Percentiles rank a stretch among this genome's conserved stretches.
These are phyloP conservation scores for Leccinum arenicola DNA, from an alignment of 768 basidiomycete genomes.

Conservation along the genomic window DNA sequence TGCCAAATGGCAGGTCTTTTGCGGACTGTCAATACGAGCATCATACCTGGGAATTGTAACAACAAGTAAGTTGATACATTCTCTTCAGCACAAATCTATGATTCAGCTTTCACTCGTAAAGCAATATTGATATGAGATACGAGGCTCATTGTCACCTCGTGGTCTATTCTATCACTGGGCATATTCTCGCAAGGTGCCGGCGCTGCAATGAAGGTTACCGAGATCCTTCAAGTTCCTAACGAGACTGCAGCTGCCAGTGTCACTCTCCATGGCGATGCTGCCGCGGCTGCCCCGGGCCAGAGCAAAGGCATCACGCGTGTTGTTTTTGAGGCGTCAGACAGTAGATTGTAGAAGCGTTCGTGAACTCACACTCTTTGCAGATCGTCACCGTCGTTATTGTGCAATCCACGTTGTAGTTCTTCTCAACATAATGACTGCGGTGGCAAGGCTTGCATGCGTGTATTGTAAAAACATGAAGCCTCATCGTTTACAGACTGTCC, in stretches of 20 bases:
- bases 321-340: conserved; percentile 65
- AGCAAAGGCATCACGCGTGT: conserved; percentile 71
- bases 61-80: conserved; percentile 69
- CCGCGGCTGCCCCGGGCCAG: conserved; percentile 53
- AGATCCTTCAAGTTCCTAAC: conserved; percentile 69
- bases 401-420: conserved; percentile 49
- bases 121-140: conserved; percentile 93
- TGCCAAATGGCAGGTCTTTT: conserved; percentile 83
- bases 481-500: no score
- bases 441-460: no score
- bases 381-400: conserved; percentile 87
- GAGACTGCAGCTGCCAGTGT: conserved; percentile 50
- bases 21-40: conserved; percentile 79
- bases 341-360: background rate
- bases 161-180: conserved; percentile 69
- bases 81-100: background rate
- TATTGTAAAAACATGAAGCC: no score
- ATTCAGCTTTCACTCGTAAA: conserved; percentile 27
- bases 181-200: conserved; percentile 88
- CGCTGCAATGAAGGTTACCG: conserved; percentile 96
- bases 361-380: conserved; percentile 36
- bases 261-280: conserved; percentile 74
- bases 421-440: background rate
- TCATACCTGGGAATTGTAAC: conserved; percentile 94
- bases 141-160: conserved; percentile 85